Evolutionary conservation across 2,329 filamentous ascomycete genomes (phyloP).

Genomic region (Diaporthe caulivora): DNA sequence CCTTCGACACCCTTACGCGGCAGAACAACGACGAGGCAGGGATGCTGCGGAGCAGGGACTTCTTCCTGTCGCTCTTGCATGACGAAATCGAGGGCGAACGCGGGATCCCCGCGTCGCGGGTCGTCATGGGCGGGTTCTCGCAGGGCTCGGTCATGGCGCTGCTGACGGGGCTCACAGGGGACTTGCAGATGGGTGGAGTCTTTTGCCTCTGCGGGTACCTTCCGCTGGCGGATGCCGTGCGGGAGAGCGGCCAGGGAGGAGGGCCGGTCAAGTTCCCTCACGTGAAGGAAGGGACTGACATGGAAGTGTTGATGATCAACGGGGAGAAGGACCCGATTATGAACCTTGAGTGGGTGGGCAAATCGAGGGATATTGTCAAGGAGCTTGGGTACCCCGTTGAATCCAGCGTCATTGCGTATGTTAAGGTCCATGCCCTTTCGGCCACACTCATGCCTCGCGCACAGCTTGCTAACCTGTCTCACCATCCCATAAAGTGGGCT

Average conservation of each 20-base stretch:
- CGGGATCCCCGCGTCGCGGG: constrained; percentile 18
- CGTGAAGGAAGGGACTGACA: not conserved
- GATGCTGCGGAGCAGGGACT: constrained; percentile 34
- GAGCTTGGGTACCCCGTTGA: constrained; percentile 30
- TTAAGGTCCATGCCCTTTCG: not conserved
- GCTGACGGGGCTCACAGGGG: constrained; percentile 20
- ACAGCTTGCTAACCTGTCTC: not conserved
- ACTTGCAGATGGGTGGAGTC: constrained; percentile 1
- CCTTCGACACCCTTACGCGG: constrained; percentile 23
- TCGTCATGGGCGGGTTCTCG: constrained; percentile 32
- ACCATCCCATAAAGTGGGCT: not conserved
- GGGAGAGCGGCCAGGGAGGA: not conserved
- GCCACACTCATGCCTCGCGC: not conserved
- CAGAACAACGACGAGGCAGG: constrained; percentile 25
- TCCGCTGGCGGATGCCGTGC: constrained; percentile 21
- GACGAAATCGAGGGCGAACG: not conserved
- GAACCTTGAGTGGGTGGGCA: constrained; percentile 26
- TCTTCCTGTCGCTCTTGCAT: constrained; percentile 20
- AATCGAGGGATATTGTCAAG: constrained; percentile 10
- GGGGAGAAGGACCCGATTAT: constrained; percentile 28
- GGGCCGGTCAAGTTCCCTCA: constrained; percentile 1
- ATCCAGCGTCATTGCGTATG: constrained; percentile 24
- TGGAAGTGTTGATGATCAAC: constrained; percentile 18
- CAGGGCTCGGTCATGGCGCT: constrained; percentile 31
- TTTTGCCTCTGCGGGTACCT: constrained; percentile 33